Conservation (phyloP, 2,329 filamentous ascomycete genomes). For the Aureobasidium lini region DNA sequence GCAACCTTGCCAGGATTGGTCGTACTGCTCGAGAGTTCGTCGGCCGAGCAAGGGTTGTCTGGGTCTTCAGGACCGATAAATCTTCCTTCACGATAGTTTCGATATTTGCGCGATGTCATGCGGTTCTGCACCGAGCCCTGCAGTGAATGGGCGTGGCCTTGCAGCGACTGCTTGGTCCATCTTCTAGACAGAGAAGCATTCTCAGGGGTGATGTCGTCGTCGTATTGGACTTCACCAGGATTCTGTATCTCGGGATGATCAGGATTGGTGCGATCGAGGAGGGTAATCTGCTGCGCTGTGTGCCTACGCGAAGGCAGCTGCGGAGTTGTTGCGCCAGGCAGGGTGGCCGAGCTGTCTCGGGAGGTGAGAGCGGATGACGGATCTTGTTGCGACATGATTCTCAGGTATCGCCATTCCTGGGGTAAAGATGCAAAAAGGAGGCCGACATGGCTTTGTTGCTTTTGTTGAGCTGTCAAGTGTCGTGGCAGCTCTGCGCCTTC, state of each 20-base stretch:
- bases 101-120: constrained; percentile 16
- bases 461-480: neutral
- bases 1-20: constrained; percentile 21
- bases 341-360: neutral
- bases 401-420: neutral
- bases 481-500: neutral
- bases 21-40: constrained; percentile 15
- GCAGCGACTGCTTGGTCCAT: constrained; percentile 19
- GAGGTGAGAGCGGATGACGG: neutral
- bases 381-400: neutral
- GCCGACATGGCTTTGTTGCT: neutral
- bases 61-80: constrained; percentile 16
- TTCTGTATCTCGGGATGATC: constrained; percentile 6
- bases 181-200: constrained; percentile 18
- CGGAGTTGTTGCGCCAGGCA: neutral
- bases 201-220: constrained; percentile 29
- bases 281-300: constrained; percentile 59
- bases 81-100: constrained; percentile 20
- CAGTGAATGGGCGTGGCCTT: neutral
- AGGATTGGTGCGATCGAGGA: constrained; percentile 50
- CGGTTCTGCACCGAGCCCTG: constrained; percentile 9
- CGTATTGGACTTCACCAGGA: constrained; percentile 19
- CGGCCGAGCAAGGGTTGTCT: constrained; percentile 15
- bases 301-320: constrained; percentile 30
- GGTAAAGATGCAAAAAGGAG: neutral